Evolutionary conservation across 2,329 filamentous ascomycete genomes (phyloP).

Genomic region (Sporothrix curviconia): DNA sequence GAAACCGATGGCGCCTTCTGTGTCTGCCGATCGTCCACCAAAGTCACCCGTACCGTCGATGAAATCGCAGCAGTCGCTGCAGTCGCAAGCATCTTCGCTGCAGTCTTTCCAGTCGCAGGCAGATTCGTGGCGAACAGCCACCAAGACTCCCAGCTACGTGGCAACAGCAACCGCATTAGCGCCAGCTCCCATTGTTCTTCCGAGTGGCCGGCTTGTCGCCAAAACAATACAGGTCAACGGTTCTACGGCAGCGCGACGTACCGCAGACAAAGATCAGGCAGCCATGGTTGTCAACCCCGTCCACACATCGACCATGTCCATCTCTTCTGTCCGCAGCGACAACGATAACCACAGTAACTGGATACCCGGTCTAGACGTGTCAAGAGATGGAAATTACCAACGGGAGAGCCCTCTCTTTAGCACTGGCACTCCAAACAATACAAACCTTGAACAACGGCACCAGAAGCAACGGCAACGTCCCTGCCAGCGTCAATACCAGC

Average conservation of each 20-base stretch:
- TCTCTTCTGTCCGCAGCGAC: not conserved
- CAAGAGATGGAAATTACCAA: not conserved
- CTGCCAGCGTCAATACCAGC: not conserved
- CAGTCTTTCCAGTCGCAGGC: constrained; percentile 8
- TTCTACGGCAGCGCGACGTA: not conserved
- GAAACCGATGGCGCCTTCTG: not conserved
- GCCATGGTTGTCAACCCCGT: not conserved
- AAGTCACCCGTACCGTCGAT: constrained; percentile 19
- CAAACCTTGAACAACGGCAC: not conserved
- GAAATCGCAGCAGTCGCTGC: constrained; percentile 27
- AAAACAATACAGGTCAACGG: constrained; percentile 13
- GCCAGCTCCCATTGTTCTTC: constrained; percentile 11
- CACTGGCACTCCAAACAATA: not conserved
- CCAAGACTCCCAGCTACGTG: constrained; percentile 26
- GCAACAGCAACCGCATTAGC: not conserved
- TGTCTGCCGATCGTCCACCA: constrained; percentile 7
- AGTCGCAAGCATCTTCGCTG: constrained; percentile 23
- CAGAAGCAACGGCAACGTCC: not conserved
- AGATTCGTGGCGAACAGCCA: constrained; percentile 23
- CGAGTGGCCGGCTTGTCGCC: constrained; percentile 13
- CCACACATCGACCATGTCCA: not conserved
- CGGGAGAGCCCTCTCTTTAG: not conserved
- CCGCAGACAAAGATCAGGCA: not conserved
- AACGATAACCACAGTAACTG: not conserved
- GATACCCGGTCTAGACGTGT: constrained; percentile 1